Evolutionary conservation across 805 yeast genomes (phyloP), one percentile per base, ranked within the genome.

Genomic region (Scheffersomyces coipomensis): DNA sequence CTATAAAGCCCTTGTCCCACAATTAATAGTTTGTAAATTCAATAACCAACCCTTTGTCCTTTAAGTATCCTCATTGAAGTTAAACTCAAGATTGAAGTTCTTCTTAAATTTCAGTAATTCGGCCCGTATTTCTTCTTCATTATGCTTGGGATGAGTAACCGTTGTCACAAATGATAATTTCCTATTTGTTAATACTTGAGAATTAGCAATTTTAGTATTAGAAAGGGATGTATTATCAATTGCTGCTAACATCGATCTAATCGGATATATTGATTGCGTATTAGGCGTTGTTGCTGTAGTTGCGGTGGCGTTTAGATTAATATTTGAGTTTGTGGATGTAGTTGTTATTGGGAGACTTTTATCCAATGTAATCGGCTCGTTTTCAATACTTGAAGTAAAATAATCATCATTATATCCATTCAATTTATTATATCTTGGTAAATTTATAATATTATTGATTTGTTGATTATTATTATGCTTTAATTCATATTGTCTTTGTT

Each of bases 401-500:
- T n/a, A n/a, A n/a, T n/a, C n/a, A 27, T 27, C 18, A 13, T 5
- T 13, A n/a, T 5, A 10, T 15, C 30, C 30, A n/a, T 7, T 27
- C 15, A 27, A 13, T 27, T 27, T 27, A 13, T 15, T 27, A 27
- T 27, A 27, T 27, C 18, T n/a, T 5, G 30, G 30, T 15, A 27
- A 27, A 15, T 27, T 13, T 4, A 27, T 27, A 27, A 13, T 27
- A 27, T 27, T 34, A 30, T 47, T 42, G 12, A 42, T 43, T 19
- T 33, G 35, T n/a, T n/a, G n/a, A n/a, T n/a, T n/a, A n/a, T n/a
- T n/a, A 4, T 39, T 21, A 7, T 48, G 35, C 16, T 33, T 42
- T 21, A 39, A 45, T 13, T 55, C 46, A 31, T 54, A 58, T 31
- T 47, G 35, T 29, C 62, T 45, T 37, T 56, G 53, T 32, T 55